These are phyloP conservation scores for Beauveria australis DNA, from an alignment of 2,329 filamentous ascomycete genomes.

Conservation along the genomic window DNA sequence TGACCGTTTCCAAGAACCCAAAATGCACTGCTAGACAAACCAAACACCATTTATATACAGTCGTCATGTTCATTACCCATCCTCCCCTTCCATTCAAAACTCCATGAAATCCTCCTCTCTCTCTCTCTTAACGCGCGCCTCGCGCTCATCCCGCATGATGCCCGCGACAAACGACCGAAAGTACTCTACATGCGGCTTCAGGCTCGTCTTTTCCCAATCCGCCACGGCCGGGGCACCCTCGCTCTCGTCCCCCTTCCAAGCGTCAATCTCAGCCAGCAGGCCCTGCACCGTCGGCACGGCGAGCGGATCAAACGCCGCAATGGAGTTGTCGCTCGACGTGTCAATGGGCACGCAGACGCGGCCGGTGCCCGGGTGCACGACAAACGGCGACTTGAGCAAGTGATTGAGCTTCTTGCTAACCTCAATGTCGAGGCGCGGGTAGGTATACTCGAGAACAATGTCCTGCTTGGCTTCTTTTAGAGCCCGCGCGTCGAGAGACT, in stretches of 20 bases:
- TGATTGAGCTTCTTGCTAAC: slow-evolving; percentile 98
- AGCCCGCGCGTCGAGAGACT: slow-evolving; percentile 61
- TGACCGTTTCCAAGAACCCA: neutral
- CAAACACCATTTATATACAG: slow-evolving; percentile 13
- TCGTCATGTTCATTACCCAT: neutral
- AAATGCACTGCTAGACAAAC: slow-evolving; percentile 4
- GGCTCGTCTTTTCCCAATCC: slow-evolving; percentile 95
- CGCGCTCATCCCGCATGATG: slow-evolving; percentile 69
- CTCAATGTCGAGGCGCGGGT: slow-evolving; percentile 91
- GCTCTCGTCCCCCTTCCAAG: slow-evolving; percentile 51
- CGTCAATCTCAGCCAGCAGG: slow-evolving; percentile 77
- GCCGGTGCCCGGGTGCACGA: slow-evolving; percentile 90
- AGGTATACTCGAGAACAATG: slow-evolving; percentile 94
- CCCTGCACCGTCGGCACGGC: slow-evolving; percentile 81
- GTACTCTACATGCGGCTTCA: slow-evolving; percentile 86
- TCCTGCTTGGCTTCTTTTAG: slow-evolving; percentile 90
- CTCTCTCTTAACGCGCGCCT: slow-evolving; percentile 46
- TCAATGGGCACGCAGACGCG: slow-evolving; percentile 95
- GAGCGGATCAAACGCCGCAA: slow-evolving; percentile 81
- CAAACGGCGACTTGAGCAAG: slow-evolving; percentile 93
- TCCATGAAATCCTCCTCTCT: slow-evolving; percentile 45
- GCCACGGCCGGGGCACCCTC: slow-evolving; percentile 40
- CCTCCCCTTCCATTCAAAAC: slow-evolving; percentile 29
- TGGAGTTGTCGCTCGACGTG: slow-evolving; percentile 36
- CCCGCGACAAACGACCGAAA: slow-evolving; percentile 75